Conservation (phyloP, 306 rosid species). For the Prunus davidiana region DNA sequence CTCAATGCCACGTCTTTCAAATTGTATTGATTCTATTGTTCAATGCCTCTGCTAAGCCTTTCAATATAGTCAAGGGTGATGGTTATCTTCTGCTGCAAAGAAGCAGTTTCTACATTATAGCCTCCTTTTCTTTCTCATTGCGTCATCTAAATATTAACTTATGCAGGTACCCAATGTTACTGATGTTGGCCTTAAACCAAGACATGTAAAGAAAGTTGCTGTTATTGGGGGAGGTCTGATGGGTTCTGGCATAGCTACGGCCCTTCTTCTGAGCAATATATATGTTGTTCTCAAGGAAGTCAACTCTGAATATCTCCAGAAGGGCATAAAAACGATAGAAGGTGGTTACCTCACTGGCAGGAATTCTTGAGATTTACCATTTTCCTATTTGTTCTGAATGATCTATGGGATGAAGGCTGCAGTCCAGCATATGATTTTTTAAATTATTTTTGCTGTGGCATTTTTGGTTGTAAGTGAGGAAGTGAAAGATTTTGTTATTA, state of each 20-base stretch:
- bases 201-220: slow-evolving; percentile 81
- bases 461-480: background rate
- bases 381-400: background rate
- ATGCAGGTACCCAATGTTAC: slow-evolving; percentile 87
- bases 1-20: background rate
- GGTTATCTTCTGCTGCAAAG: background rate
- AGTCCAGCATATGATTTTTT: background rate
- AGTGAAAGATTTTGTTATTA: background rate
- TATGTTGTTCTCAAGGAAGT: slow-evolving; percentile 84
- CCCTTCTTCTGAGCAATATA: slow-evolving; percentile 69
- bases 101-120: background rate
- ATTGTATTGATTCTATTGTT: background rate
- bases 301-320: slow-evolving; percentile 73
- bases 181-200: slow-evolving; percentile 86
- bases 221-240: slow-evolving; percentile 96
- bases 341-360: slow-evolving; percentile 42
- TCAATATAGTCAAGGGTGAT: background rate
- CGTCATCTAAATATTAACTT: slow-evolving; percentile 16
- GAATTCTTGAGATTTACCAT: background rate
- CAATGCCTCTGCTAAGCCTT: background rate
- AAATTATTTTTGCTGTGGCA: background rate
- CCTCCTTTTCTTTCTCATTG: slow-evolving; percentile 6
- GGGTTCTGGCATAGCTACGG: slow-evolving; percentile 99
- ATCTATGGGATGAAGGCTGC: background rate
- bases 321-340: slow-evolving; percentile 67